These are phyloP conservation scores for Boletus rubescentipes DNA, from an alignment of 768 basidiomycete genomes.

Conservation along the genomic window DNA sequence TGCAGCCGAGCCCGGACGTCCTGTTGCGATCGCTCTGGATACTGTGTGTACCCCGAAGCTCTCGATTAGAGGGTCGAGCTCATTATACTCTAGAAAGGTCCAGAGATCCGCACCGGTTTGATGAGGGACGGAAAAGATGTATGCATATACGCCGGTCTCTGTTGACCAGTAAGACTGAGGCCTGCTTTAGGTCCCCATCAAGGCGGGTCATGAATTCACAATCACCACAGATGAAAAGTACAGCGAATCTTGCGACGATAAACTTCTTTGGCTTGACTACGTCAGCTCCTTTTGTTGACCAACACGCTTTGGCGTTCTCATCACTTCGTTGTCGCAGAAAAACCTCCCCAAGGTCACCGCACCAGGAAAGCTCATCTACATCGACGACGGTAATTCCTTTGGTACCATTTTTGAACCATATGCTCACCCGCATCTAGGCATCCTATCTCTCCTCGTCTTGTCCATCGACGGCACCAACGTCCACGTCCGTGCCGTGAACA, in stretches of 20 bases:
- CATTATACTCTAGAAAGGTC: conserved; percentile 75
- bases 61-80: conserved; percentile 1
- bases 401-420: neutral
- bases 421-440: conserved; percentile 41
- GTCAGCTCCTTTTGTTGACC: conserved; percentile 44
- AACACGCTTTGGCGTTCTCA: conserved; percentile 2
- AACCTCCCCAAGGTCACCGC: conserved; percentile 95
- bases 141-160: conserved; percentile 34
- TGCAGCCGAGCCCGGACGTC: conserved; percentile 69
- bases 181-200: conserved; percentile 63
- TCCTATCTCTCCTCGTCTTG: conserved; percentile 90
- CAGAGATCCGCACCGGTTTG: conserved; percentile 96
- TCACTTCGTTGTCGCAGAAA: conserved; percentile 41
- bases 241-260: conserved; percentile 75
- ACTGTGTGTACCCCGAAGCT: conserved; percentile 57
- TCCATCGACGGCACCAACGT: conserved; percentile 81
- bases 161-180: conserved; percentile 3
- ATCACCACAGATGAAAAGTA: conserved; percentile 84
- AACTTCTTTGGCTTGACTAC: conserved; percentile 92
- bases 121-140: conserved; percentile 88
- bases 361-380: conserved; percentile 96
- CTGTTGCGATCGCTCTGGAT: conserved; percentile 96
- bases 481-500: conserved; percentile 86
- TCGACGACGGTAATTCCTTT: conserved; percentile 78
- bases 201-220: conserved; percentile 91